Conservation (phyloP, 1,284 basidiomycete species). For the Bjerkandera adusta region DNA sequence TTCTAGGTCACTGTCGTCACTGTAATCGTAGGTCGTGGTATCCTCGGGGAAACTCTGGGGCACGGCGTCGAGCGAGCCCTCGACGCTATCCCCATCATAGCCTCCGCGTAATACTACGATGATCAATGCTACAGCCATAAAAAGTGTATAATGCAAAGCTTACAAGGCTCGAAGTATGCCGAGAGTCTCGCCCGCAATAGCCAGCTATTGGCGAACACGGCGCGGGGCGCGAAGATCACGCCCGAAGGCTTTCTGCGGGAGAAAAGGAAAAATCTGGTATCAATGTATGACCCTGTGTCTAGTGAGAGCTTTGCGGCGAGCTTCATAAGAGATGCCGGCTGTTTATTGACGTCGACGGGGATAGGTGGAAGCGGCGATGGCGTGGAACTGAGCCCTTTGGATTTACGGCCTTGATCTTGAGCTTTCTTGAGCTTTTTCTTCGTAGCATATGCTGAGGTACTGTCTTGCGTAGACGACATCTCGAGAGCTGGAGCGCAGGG, state of each 20-base stretch:
- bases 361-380: too few relatives aligned
- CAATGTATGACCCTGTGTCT: conserved; percentile 11
- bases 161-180: conserved; percentile 16
- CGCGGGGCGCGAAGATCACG: conserved; percentile 9
- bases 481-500: too few relatives aligned
- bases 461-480: too few relatives aligned
- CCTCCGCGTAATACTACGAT: conserved; percentile 16
- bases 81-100: conserved; percentile 17
- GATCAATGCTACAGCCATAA: neutral
- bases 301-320: conserved; percentile 5
- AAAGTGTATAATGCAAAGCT: conserved; percentile 4
- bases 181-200: conserved; percentile 6
- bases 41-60: conserved; percentile 1
- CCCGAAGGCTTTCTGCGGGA: conserved; percentile 12
- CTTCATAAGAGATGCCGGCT: conserved; percentile 3
- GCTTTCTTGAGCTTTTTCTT: too few relatives aligned
- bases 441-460: too few relatives aligned
- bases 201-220: conserved; percentile 17
- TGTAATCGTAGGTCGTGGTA: neutral
- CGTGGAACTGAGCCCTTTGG: too few relatives aligned
- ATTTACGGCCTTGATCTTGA: too few relatives aligned
- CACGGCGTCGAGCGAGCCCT: conserved; percentile 11
- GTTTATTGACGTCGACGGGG: neutral
- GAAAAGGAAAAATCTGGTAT: conserved; percentile 17
- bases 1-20: conserved; percentile 10